Evolutionary conservation across 805 yeast genomes (phyloP), one percentile per base, ranked within the genome.

Genomic region (Ogataea polymorpha): DNA sequence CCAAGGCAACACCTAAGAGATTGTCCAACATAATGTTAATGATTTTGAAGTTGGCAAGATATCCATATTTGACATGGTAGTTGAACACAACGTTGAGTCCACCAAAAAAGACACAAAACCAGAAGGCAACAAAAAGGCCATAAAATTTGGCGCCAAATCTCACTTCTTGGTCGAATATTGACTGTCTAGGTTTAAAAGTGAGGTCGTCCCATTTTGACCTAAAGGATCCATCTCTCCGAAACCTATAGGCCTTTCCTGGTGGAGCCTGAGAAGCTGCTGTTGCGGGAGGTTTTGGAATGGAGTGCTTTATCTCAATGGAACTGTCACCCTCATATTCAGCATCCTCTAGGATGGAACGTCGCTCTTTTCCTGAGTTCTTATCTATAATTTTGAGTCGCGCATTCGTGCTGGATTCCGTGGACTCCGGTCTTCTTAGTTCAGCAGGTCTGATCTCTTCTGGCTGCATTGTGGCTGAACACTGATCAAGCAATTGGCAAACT

Each of bases 51-150:
- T 75, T 67, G 35, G 71, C 58, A 8, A 77, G 27, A 7, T 65
- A 49, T 8, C 80, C 77, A 18, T 72, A 58, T 21, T 60, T 58
- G 10, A 73, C 46, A 53, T 75, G 75, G 49, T 82, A 77, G 43
- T 78, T 73, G 13, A 80, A 65, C 7, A 80, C 53, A 15, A 74
- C 72, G 43, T 79, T 77, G 23, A 79, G 53, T 42, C 79, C 72
- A 27, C 73, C 59, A 41, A 82, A 69, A 18, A 74, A 80, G 5
- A 80, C 73, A 5, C 77, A 75, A 40, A 86, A 65, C 96, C 96
- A 87, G 47, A 80, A 78, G 35, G 89, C 72, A 5, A 87, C 82
- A 60, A 80, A 91, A 45, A 93, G 74, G 2, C 98, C 98, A 51
- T 76, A 79, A 59, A 86, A 89, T 40, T 68, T 66, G 3, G 79